Base-by-base conservation (phyloP, 1,284 basidiomycete species). In the Irpex lacteus region DNA sequence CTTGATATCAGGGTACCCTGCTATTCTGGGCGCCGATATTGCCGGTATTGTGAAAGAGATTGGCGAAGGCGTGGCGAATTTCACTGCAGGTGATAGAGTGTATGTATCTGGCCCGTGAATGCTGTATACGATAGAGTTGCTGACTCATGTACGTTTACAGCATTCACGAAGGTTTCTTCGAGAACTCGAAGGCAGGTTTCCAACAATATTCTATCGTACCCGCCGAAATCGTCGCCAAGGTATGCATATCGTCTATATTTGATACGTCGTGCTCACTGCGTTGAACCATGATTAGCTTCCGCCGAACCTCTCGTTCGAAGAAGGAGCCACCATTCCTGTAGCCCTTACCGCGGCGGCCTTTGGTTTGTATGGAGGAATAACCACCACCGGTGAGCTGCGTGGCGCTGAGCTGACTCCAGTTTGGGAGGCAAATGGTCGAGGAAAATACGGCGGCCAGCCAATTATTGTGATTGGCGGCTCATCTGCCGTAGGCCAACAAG, bases 1-100 rank as follows among this genome's bases (percentile, higher is more conserved):
- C 21, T 67, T 68, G 59, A 59, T 75, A 3, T 52, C 72, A 0
- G 63, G 71, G 4, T 83, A 76, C 63, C 82, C 82, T 0, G 73
- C 75, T 1, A 72, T 82, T 9, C 66, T 84, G 3, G 87, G 87
- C 11, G 71, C 69, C n/a, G 84, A 85, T 67, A 78, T 75, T 26
- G 73, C 75, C 7, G 83, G 83, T 5, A 67, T 73, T 0, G 77
- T 84, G 37, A 76, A 77, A n/a, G 70, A 73, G 32, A 66, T 82
- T 38, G 81, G 81, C 1, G 69, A 72, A 18, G 76, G 72, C 4
- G 79, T 82, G 8, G 63, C 67, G 0, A 65, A 71, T 52, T 66
- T 82, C 63, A 68, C 40, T 44, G 40, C 5, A 2, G 82, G 83
- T 4, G 81, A 84, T 64, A 76, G 70, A 64, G 77, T 84, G 73